Percentiles rank a stretch among this genome's conserved stretches.
These are phyloP conservation scores for Plantago elongata DNA, from an alignment of 257 asterid species.

Conservation along the genomic window DNA sequence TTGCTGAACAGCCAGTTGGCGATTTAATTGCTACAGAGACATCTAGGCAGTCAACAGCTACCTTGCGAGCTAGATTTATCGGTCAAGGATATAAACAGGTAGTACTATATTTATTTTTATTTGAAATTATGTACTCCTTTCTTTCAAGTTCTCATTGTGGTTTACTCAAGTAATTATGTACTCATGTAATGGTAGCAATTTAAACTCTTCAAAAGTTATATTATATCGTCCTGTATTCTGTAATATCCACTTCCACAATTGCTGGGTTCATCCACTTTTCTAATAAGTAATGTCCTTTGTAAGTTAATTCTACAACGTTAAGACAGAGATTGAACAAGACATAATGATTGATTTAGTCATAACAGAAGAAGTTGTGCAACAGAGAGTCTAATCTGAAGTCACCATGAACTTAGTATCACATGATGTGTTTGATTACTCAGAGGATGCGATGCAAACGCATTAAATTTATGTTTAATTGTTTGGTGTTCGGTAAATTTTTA, in stretches of 20 bases:
- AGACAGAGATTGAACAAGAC: too few species aligned
- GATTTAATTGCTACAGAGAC: conserved; percentile 30
- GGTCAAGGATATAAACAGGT: conserved; percentile 99
- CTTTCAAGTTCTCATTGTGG: not conserved
- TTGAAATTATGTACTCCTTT: not conserved
- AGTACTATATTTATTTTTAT: conserved; percentile 26
- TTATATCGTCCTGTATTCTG: not conserved
- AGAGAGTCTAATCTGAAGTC: too few species aligned
- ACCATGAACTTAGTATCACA: too few species aligned
- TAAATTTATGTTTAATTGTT: not conserved
- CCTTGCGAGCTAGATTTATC: conserved; percentile 61
- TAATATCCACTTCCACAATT: not conserved
- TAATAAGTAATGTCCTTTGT: not conserved
- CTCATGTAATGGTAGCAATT: not conserved
- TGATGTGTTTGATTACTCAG: too few species aligned
- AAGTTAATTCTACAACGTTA: not conserved
- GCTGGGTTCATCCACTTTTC: not conserved
- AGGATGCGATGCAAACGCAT: not conserved
- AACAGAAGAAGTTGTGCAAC: too few species aligned
- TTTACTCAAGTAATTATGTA: not conserved
- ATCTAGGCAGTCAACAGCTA: conserved; percentile 33
- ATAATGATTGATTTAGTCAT: too few species aligned
- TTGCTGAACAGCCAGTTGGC: conserved; percentile 30
- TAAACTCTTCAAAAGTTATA: not conserved
- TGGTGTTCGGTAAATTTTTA: conserved; percentile 6